Evolutionary conservation across 2,329 filamentous ascomycete species (phyloP), one percentile per base, ranked within the genome.

Genomic region (Apiospora koreana): DNA sequence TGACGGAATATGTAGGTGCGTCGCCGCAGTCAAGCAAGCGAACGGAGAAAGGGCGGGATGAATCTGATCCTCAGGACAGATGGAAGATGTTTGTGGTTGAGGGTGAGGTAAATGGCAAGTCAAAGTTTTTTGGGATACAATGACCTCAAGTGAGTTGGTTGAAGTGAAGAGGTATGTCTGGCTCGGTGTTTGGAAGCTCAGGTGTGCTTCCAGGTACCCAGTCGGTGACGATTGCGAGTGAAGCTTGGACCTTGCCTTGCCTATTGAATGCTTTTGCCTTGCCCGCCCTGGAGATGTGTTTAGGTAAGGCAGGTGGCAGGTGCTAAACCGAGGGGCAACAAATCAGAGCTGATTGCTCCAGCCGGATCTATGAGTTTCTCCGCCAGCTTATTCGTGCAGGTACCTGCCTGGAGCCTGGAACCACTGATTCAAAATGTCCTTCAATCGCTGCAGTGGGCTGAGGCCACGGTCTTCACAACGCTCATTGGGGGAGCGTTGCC

Each of bases 151-250:
- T 46, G 54, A 62, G 54, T 46, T 65, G 64, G 42, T 31, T 66
- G 64, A 66, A 66, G 41, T 28, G 23, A 28, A 31, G n/a, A n/a
- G n/a, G 43, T 45, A 46, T 35, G 25, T 43, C 46, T 42, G 42
- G 65, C 41, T 38, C 42, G n/a, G 65, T 31, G 65, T 67, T 67
- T 67, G 65, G 45, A 35, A 35, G 65, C 42, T 67, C 42, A 43
- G 25, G 64, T 38, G 65, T 46, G 38, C 64, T 16, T 67, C 65
- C 65, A 67, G 65, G 65, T 67, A 67, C 65, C 54, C 65, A 67
- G 65, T 67, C 65, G 45, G 65, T 67, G 65, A 67, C 65, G 65
- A 67, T 67, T 67, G 65, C 65, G 65, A 67, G 31, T 35, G 31
- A 67, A 67, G 65, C 65, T 67, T 46, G 65, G 65, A 46, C 65